Conservation (phyloP, 2,329 filamentous ascomycete genomes). For the Xylariaceae sp. region DNA sequence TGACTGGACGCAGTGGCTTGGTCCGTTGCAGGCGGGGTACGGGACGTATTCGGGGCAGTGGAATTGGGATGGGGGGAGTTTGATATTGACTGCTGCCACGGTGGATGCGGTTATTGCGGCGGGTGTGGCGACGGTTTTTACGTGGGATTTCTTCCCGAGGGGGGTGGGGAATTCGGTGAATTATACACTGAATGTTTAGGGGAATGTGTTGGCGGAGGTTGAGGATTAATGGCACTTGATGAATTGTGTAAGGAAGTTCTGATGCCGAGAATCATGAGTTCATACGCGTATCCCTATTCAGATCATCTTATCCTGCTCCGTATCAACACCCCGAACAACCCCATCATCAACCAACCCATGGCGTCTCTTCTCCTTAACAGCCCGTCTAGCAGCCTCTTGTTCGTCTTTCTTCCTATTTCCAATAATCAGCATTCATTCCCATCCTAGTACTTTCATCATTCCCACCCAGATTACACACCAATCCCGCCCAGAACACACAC, state of each 20-base stretch:
- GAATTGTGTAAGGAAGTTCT: too few relatives aligned
- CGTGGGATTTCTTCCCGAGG: slow-evolving; percentile 51
- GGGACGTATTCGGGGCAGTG: slow-evolving; percentile 48
- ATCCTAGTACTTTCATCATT: not conserved
- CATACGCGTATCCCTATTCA: not conserved
- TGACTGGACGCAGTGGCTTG: slow-evolving; percentile 51
- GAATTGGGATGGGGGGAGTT: slow-evolving; percentile 42
- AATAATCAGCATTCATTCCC: not conserved
- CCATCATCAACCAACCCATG: slow-evolving; percentile 24
- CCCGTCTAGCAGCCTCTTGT: slow-evolving; percentile 24
- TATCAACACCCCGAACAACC: slow-evolving; percentile 23
- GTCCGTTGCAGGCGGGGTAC: slow-evolving; percentile 45
- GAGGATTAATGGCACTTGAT: too few relatives aligned
- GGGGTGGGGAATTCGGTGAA: slow-evolving; percentile 43
- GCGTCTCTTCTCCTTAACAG: slow-evolving; percentile 26
- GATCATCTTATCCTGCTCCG: slow-evolving; percentile 9
- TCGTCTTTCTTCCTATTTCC: slow-evolving; percentile 29
- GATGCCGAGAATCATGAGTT: not conserved
- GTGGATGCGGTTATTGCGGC: slow-evolving; percentile 43
- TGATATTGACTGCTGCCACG: slow-evolving; percentile 43
- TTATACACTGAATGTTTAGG: slow-evolving; percentile 37
- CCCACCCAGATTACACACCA: not conserved
- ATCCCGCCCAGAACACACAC: not conserved
- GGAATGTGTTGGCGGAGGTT: too few relatives aligned
- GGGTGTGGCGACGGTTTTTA: slow-evolving; percentile 43